Percentiles rank a stretch among this genome's conserved stretches.
Evolutionary conservation across 495 filamentous ascomycete genomes (phyloP).

Genomic region (Annulohypoxylon maeteangense): DNA sequence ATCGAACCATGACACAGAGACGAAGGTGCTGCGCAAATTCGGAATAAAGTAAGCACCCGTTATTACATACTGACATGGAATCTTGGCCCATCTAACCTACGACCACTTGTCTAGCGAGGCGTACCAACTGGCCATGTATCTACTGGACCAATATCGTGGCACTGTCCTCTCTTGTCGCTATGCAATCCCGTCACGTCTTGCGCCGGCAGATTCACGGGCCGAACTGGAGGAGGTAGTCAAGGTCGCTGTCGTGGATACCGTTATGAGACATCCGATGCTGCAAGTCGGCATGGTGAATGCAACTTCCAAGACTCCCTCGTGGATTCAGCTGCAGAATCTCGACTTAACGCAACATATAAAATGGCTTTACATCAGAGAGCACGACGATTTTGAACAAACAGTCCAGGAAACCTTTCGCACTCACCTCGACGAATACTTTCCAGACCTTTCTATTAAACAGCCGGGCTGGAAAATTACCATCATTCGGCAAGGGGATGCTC

Average conservation of each 20-base stretch:
- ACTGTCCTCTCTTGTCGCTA: constrained; percentile 35
- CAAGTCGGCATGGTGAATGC: constrained; percentile 39
- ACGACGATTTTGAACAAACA: constrained; percentile 11
- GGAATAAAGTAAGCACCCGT: neutral
- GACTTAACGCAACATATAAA: constrained; percentile 33
- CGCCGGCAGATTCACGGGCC: neutral
- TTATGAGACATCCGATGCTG: constrained; percentile 38
- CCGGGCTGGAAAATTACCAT: constrained; percentile 46
- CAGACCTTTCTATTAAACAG: constrained; percentile 20
- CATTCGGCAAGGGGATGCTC: constrained; percentile 10
- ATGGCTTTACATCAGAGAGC: constrained; percentile 13
- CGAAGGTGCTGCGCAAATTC: constrained; percentile 1
- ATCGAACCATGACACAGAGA: neutral
- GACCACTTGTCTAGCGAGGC: constrained; percentile 10
- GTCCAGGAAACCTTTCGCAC: constrained; percentile 17
- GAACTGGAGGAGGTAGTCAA: constrained; percentile 17
- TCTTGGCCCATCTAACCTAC: neutral
- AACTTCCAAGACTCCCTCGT: constrained; percentile 26
- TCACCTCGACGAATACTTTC: constrained; percentile 29
- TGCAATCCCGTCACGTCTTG: constrained; percentile 24
- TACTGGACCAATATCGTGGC: constrained; percentile 37
- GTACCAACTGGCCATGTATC: constrained; percentile 39
- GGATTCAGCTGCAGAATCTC: constrained; percentile 35
- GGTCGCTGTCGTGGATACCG: constrained; percentile 21
- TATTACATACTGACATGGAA: constrained; percentile 1